Evolutionary conservation across 257 asterid genomes (phyloP).

Genomic region (Forsythia suspensa): DNA sequence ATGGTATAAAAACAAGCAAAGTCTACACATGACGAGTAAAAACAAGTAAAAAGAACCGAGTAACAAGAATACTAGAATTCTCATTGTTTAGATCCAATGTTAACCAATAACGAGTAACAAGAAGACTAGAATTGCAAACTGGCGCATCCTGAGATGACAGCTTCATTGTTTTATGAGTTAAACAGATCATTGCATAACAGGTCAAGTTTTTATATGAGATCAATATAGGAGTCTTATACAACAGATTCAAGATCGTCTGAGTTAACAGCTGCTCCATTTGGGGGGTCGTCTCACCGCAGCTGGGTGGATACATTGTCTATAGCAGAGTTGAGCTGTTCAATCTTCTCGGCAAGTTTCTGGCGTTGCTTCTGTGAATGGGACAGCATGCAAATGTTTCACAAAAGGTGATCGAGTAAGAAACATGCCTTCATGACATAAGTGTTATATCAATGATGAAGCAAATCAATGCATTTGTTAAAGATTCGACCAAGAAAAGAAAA

Average conservation of each 20-base stretch:
- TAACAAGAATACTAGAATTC: too few species aligned
- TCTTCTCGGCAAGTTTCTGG: slow-evolving; percentile 63
- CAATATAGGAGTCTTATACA: slow-evolving; percentile 27
- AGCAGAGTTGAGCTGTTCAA: slow-evolving; percentile 67
- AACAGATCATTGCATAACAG: background rate
- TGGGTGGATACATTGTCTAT: slow-evolving; percentile 65
- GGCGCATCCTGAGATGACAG: background rate
- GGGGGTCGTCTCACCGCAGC: slow-evolving; percentile 41
- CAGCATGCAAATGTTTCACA: slow-evolving; percentile 1
- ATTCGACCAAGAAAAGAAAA: background rate
- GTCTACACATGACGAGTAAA: too few species aligned
- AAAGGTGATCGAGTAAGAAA: background rate
- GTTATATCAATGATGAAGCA: background rate
- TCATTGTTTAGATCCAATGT: background rate
- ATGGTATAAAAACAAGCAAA: too few species aligned
- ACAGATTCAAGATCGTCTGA: slow-evolving; percentile 50
- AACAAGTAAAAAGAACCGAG: too few species aligned
- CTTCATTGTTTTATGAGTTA: background rate
- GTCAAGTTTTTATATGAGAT: background rate
- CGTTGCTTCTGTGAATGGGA: slow-evolving; percentile 59
- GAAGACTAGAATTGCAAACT: background rate
- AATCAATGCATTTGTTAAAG: background rate
- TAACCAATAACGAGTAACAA: background rate
- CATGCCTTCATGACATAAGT: background rate
- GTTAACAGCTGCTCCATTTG: slow-evolving; percentile 42